Conservation (phyloP, 192 early-diverging fungal genomes). For the Coemansia sp. region DNA sequence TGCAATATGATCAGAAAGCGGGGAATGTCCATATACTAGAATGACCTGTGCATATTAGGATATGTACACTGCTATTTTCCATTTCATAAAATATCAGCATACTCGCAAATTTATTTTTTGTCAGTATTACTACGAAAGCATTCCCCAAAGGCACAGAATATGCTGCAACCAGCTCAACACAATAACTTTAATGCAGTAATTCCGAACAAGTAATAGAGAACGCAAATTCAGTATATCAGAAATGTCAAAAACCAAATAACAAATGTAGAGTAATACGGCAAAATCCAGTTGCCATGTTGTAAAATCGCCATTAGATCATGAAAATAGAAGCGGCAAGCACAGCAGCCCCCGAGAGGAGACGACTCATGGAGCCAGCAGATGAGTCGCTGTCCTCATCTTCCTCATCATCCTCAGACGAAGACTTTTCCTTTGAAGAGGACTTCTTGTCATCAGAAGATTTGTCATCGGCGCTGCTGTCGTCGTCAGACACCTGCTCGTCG, state of each 20-base stretch:
- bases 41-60: conserved; percentile 80
- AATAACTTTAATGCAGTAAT: background rate
- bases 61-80: conserved; percentile 83
- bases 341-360: conserved; percentile 37
- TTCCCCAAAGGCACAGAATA: too few relatives aligned
- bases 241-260: background rate
- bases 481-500: conserved; percentile 1
- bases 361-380: conserved; percentile 14
- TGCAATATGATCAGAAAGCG: conserved; percentile 61
- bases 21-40: conserved; percentile 65
- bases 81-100: conserved; percentile 77
- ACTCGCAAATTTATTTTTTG: too few relatives aligned
- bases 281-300: conserved; percentile 1
- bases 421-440: background rate
- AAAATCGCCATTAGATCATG: conserved; percentile 7
- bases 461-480: background rate
- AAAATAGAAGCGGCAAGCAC: conserved; percentile 20
- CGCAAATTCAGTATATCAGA: conserved; percentile 2
- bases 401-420: conserved; percentile 1
- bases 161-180: background rate
- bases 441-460: background rate
- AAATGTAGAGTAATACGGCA: background rate
- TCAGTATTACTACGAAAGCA: too few relatives aligned
- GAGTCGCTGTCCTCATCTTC: conserved; percentile 15
- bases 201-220: background rate